Conservation (phyloP, 2,329 filamentous ascomycete genomes). For the Aspergillus neoniger region DNA sequence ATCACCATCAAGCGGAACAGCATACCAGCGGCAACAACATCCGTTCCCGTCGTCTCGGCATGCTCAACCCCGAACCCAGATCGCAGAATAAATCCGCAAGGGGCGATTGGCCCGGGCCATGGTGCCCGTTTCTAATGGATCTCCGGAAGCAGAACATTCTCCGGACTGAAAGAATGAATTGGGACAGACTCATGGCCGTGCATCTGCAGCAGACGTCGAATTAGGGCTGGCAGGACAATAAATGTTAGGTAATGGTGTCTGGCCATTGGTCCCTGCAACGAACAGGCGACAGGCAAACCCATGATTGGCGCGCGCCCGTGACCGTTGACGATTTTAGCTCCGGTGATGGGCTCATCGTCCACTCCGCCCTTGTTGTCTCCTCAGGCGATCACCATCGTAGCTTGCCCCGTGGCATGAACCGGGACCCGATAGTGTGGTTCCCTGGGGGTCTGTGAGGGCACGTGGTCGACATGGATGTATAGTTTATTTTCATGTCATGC, state of each 20-base stretch:
- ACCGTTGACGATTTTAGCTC: neutral
- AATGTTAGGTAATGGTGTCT: constrained; percentile 1
- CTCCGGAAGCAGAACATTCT: neutral
- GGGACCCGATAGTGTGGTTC: too few species aligned
- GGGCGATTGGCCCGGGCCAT: neutral
- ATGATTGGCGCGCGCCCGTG: neutral
- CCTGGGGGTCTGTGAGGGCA: too few species aligned
- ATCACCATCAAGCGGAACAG: neutral
- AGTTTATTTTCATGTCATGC: too few species aligned
- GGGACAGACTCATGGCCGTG: neutral
- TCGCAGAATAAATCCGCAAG: neutral
- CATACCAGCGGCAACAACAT: neutral
- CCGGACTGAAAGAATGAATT: neutral
- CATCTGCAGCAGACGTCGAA: neutral
- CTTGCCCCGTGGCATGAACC: too few species aligned
- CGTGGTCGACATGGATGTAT: too few species aligned
- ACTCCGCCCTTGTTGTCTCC: too few species aligned
- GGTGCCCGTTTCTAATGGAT: neutral
- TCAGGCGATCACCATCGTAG: too few species aligned
- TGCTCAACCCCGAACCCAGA: neutral
- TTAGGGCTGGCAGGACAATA: neutral
- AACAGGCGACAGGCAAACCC: neutral
- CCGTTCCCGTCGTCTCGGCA: neutral
- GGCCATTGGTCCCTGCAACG: neutral
- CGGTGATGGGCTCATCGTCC: neutral